These are phyloP conservation scores for Hermanozyma aechmeae DNA, from an alignment of 805 yeast species.

Conservation along the genomic window DNA sequence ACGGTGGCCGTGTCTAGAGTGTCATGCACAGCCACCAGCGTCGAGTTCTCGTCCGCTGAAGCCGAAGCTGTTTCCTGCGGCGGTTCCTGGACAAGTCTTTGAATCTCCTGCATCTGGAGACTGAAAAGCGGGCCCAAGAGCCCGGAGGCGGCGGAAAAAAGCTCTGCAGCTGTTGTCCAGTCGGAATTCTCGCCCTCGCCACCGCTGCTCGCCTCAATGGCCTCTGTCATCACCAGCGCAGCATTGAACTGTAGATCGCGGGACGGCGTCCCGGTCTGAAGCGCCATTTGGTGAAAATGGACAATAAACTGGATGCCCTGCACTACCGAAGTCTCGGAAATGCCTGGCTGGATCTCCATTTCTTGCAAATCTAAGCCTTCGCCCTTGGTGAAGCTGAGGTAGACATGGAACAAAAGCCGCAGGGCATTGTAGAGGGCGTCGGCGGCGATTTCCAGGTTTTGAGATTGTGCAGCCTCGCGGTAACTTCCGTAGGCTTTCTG, in stretches of 20 bases:
- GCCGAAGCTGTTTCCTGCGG: not conserved
- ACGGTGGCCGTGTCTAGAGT: slow-evolving; percentile 23
- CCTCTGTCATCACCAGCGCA: slow-evolving; percentile 39
- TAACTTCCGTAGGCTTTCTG: slow-evolving; percentile 46
- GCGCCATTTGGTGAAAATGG: slow-evolving; percentile 28
- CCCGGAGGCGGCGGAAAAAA: not conserved
- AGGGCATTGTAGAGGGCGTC: slow-evolving; percentile 55
- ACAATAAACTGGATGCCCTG: slow-evolving; percentile 28
- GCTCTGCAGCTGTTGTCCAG: not conserved
- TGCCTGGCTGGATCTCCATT: no score
- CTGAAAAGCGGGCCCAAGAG: slow-evolving; percentile 11
- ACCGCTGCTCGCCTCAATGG: slow-evolving; percentile 23
- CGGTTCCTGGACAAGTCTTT: slow-evolving; percentile 17
- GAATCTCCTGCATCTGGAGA: slow-evolving; percentile 17
- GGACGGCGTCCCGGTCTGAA: slow-evolving; percentile 4
- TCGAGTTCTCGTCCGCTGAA: slow-evolving; percentile 3
- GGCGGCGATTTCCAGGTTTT: no score
- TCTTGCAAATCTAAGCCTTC: no score
- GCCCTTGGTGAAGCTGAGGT: no score
- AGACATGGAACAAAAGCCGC: slow-evolving; percentile 51
- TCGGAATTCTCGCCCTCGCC: not conserved
- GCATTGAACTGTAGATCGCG: slow-evolving; percentile 38
- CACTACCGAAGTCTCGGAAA: slow-evolving; percentile 26
- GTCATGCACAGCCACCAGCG: slow-evolving; percentile 10
- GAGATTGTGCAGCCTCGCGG: slow-evolving; percentile 13